Conservation (phyloP, 2,329 filamentous ascomycete genomes). For the Colletotrichum scovillei region DNA sequence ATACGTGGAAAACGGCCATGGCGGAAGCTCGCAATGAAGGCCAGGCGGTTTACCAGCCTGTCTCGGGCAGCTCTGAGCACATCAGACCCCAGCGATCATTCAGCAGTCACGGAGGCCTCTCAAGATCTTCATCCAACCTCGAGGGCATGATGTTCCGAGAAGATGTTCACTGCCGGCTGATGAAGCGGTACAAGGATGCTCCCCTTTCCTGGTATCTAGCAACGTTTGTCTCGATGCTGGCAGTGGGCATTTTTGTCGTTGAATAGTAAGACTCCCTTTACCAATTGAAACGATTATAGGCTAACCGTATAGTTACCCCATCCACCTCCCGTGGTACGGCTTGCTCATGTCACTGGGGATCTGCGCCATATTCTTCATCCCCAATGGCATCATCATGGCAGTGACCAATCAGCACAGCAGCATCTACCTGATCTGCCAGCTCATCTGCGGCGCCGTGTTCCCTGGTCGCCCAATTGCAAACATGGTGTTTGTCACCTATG, state of each 20-base stretch:
- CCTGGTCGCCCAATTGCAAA: conserved; percentile 89
- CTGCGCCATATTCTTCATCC: conserved; percentile 85
- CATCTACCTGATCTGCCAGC: conserved; percentile 87
- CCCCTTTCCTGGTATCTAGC: conserved; percentile 84
- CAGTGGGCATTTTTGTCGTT: conserved; percentile 84
- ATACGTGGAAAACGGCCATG: conserved; percentile 77
- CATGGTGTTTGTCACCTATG: conserved; percentile 94
- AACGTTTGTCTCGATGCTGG: conserved; percentile 80
- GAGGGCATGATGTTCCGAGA: conserved; percentile 75
- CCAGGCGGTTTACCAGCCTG: conserved; percentile 64
- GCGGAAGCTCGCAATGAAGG: conserved; percentile 68
- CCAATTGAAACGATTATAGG: conserved; percentile 9
- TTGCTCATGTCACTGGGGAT: conserved; percentile 82
- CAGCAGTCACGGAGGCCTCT: conserved; percentile 39
- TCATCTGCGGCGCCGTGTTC: conserved; percentile 85
- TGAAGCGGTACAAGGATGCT: conserved; percentile 85
- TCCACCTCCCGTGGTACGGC: conserved; percentile 89
- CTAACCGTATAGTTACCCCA: conserved; percentile 70
- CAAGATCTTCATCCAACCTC: conserved; percentile 52
- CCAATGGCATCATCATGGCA: conserved; percentile 92
- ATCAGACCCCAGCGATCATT: conserved; percentile 23
- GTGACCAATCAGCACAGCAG: conserved; percentile 91
- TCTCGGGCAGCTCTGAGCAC: conserved; percentile 46
- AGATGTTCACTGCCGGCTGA: conserved; percentile 86
- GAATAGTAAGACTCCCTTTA: conserved; percentile 70